Evolutionary conservation across 768 basidiomycete genomes (phyloP).

Genomic region (Clathrus columnatus): DNA sequence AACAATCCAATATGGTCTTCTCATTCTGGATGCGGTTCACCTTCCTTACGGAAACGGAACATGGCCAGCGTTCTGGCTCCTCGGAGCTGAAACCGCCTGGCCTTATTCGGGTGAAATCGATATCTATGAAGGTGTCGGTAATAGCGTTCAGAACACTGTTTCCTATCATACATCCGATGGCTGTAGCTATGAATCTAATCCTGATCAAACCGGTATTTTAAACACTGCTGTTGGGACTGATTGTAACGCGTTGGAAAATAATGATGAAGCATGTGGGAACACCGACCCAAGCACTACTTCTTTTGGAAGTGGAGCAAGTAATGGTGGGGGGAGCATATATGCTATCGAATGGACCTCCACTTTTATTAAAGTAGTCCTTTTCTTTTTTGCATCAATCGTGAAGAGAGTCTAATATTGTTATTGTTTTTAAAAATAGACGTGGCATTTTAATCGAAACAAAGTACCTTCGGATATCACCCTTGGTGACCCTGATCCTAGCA

Average conservation of each 20-base stretch:
- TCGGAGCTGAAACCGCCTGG: constrained; percentile 38
- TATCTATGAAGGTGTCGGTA: constrained; percentile 37
- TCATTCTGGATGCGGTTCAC: constrained; percentile 78
- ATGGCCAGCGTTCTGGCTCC: constrained; percentile 65
- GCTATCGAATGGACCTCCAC: constrained; percentile 29
- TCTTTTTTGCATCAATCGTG: constrained; percentile 31
- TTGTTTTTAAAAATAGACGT: constrained; percentile 2
- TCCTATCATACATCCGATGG: constrained; percentile 32
- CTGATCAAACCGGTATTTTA: constrained; percentile 7
- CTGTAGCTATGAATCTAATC: constrained; percentile 26
- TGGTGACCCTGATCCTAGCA: constrained; percentile 8
- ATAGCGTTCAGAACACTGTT: constrained; percentile 30
- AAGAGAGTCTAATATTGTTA: background rate
- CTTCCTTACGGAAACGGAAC: constrained; percentile 87
- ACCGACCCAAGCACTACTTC: constrained; percentile 23
- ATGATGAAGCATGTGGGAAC: constrained; percentile 35
- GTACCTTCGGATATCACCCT: constrained; percentile 9
- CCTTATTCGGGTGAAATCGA: constrained; percentile 30
- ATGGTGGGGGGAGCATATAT: constrained; percentile 36
- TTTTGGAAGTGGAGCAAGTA: constrained; percentile 38
- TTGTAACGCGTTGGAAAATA: constrained; percentile 24
- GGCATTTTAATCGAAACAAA: constrained; percentile 11
- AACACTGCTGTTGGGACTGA: constrained; percentile 32
- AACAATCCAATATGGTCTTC: constrained; percentile 33
- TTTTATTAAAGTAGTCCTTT: constrained; percentile 37